Evolutionary conservation across 192 early-diverging fungal species (phyloP).

Genomic region (Umbelopsis isabellina): DNA sequence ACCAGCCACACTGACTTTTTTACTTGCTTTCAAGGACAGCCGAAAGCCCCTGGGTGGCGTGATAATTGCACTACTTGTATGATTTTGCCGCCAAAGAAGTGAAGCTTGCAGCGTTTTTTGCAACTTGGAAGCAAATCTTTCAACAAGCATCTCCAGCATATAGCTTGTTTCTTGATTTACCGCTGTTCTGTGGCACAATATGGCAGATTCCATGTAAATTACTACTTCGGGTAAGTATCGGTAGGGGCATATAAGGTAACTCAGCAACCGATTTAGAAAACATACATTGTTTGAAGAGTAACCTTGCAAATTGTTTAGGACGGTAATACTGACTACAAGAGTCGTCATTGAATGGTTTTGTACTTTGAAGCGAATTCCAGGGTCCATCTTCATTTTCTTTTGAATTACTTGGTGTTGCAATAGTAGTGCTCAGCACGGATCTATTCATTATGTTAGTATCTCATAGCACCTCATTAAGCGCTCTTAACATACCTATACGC

Average conservation of each 20-base stretch:
- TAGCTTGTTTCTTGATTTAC: not conserved
- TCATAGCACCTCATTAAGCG: too few relatives aligned
- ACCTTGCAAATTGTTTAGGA: not conserved
- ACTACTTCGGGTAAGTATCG: constrained; percentile 8
- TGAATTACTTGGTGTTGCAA: not conserved
- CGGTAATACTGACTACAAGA: not conserved
- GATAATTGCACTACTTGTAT: not conserved
- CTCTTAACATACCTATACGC: too few relatives aligned
- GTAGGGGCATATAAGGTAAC: constrained; percentile 10
- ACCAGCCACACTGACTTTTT: too few relatives aligned
- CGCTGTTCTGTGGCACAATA: not conserved
- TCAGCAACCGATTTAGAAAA: constrained; percentile 14
- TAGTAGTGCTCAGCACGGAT: not conserved
- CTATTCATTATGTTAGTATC: not conserved
- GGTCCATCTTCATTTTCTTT: not conserved
- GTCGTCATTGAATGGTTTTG: not conserved
- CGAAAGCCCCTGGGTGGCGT: not conserved
- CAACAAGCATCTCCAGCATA: not conserved
- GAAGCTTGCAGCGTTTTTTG: constrained; percentile 1
- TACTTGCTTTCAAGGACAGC: not conserved
- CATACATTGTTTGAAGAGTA: constrained; percentile 6
- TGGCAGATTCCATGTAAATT: constrained; percentile 5
- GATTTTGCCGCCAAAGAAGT: not conserved
- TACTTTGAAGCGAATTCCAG: not conserved
- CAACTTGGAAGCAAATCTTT: not conserved